These are phyloP conservation scores for Russula foetens DNA, from an alignment of 768 basidiomycete genomes.

Conservation along the genomic window DNA sequence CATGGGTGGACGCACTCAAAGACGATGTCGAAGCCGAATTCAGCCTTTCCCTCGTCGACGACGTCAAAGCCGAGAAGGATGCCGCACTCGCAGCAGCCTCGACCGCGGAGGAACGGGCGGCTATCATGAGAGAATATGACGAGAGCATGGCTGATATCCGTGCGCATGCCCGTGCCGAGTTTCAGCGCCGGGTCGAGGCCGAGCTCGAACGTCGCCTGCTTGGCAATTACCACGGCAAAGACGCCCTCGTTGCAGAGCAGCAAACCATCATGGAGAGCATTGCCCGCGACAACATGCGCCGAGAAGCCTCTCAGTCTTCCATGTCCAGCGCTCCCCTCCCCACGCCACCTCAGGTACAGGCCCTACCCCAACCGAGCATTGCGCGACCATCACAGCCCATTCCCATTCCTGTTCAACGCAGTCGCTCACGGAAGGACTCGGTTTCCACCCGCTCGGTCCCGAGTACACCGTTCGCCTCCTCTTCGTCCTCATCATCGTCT, in stretches of 20 bases:
- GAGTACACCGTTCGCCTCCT: neutral
- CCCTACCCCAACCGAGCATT: neutral
- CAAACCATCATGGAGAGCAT: slow-evolving; percentile 12
- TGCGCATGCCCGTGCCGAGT: slow-evolving; percentile 10
- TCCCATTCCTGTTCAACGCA: slow-evolving; percentile 11
- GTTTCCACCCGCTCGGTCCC: neutral
- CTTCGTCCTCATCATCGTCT: neutral
- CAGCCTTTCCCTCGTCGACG: slow-evolving; percentile 12
- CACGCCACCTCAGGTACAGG: neutral
- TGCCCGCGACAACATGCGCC: slow-evolving; percentile 1
- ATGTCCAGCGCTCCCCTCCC: neutral
- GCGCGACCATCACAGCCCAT: slow-evolving; percentile 10
- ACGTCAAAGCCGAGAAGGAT: slow-evolving; percentile 10
- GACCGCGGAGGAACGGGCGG: neutral
- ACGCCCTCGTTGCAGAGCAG: slow-evolving; percentile 15
- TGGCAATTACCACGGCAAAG: slow-evolving; percentile 12
- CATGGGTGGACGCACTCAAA: slow-evolving; percentile 16
- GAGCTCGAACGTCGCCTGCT: slow-evolving; percentile 13
- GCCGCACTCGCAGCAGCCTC: slow-evolving; percentile 4
- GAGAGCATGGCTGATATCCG: slow-evolving; percentile 17
- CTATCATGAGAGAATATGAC: slow-evolving; percentile 5
- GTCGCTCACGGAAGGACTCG: slow-evolving; percentile 3
- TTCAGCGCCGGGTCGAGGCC: slow-evolving; percentile 16
- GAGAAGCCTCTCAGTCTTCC: neutral
- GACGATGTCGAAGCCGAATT: slow-evolving; percentile 15